Conservation (phyloP, 768 basidiomycete species). For the Termitomyces sp. region DNA sequence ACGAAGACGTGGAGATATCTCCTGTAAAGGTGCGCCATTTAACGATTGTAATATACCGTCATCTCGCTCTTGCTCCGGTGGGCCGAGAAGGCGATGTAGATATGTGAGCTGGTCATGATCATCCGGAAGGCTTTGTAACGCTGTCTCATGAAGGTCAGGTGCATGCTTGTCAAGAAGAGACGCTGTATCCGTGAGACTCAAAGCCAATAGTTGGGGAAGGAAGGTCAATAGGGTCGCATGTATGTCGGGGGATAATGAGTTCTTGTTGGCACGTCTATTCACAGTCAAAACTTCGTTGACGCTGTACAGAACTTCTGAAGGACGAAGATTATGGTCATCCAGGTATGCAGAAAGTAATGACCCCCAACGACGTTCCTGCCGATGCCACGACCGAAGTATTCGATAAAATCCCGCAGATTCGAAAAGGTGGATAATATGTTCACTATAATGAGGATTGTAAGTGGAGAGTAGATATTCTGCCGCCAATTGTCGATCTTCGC, state of each 20-base stretch:
- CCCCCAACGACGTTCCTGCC: constrained; percentile 73
- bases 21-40: constrained; percentile 29
- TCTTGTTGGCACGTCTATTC: constrained; percentile 44
- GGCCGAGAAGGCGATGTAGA: constrained; percentile 68
- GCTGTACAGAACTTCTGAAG: constrained; percentile 60
- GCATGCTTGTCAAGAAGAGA: constrained; percentile 64
- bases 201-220: constrained; percentile 60
- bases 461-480: constrained; percentile 90
- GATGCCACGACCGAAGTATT: constrained; percentile 80
- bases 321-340: constrained; percentile 61
- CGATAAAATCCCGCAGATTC: constrained; percentile 85
- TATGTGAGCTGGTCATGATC: constrained; percentile 65
- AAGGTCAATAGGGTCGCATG: constrained; percentile 48
- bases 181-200: constrained; percentile 66
- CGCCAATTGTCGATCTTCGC: constrained; percentile 93
- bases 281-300: constrained; percentile 57
- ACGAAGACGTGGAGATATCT: constrained; percentile 48
- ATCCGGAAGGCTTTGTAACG: constrained; percentile 46
- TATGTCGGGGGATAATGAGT: constrained; percentile 53
- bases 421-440: constrained; percentile 65
- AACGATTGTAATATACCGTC: constrained; percentile 25
- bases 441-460: constrained; percentile 81
- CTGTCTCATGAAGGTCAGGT: constrained; percentile 63
- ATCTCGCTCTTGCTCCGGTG: constrained; percentile 32
- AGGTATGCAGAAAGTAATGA: constrained; percentile 71